These are phyloP conservation scores for Yarrowia yakushimensis DNA, from an alignment of 805 yeast genomes.

Conservation along the genomic window DNA sequence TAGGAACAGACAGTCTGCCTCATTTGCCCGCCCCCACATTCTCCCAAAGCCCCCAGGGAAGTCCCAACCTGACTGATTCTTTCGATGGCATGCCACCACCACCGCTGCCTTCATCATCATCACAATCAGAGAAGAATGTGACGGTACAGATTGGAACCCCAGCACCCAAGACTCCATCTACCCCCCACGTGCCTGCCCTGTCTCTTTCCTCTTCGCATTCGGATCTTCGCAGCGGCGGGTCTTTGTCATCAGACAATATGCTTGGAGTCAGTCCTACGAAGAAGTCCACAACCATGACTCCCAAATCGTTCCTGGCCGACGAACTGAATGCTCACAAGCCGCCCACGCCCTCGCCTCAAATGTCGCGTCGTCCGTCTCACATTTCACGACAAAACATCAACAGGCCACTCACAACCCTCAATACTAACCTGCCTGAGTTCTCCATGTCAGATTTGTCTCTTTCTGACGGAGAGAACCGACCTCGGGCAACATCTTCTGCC, in stretches of 20 bases:
- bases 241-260: background rate
- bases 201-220: constrained; percentile 9
- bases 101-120: background rate
- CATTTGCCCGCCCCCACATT: constrained; percentile 8
- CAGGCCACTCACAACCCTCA: constrained; percentile 11
- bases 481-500: constrained; percentile 13
- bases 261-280: constrained; percentile 16
- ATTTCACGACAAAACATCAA: constrained; percentile 15
- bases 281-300: constrained; percentile 9
- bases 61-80: constrained; percentile 14
- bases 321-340: background rate
- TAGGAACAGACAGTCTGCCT: background rate
- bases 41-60: constrained; percentile 17
- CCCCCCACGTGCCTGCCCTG: constrained; percentile 13
- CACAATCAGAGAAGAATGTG: constrained; percentile 8
- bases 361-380: constrained; percentile 1
- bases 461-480: constrained; percentile 15
- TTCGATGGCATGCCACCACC: constrained; percentile 26
- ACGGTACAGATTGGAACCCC: constrained; percentile 18
- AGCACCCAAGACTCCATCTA: background rate
- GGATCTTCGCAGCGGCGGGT: background rate
- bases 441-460: constrained; percentile 15
- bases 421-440: constrained; percentile 18
- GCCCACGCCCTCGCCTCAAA: constrained; percentile 9
- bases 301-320: constrained; percentile 6